phyloP scores from a whole-genome alignment of 192 early-diverging fungal genomes.

The Oehlia diaphana region DNA sequence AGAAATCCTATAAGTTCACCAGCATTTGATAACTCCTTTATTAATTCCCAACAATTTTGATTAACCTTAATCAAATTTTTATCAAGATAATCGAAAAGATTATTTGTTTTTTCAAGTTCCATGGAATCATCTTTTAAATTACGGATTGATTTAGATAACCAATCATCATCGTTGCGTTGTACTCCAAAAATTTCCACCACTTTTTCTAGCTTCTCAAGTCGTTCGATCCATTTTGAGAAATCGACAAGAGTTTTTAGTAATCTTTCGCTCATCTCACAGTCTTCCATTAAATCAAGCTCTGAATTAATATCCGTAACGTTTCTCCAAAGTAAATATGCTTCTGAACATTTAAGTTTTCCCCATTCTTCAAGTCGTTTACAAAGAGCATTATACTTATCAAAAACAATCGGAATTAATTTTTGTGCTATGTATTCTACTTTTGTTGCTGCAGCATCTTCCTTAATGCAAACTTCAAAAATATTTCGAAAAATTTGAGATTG shows the following conservation, averaged over 20 bases:
- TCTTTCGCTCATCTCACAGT: neutral
- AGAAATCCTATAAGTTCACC: neutral
- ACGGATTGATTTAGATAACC: neutral
- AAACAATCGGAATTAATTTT: neutral
- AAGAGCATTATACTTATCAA: neutral
- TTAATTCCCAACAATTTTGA: constrained; percentile 2
- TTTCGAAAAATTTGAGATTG: neutral
- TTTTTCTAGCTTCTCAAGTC: neutral
- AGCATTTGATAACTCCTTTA: neutral
- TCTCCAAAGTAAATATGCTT: constrained; percentile 11
- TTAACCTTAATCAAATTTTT: neutral
- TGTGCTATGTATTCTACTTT: constrained; percentile 1
- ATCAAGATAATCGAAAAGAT: neutral
- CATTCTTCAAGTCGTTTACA: constrained; percentile 1
- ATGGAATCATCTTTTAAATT: neutral
- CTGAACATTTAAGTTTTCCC: constrained; percentile 1
- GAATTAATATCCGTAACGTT: neutral
- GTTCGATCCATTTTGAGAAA: neutral
- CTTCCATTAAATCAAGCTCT: neutral
- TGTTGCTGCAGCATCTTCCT: neutral
- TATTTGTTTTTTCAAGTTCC: neutral
- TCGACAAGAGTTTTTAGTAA: neutral
- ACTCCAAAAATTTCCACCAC: neutral
- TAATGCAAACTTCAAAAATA: neutral
- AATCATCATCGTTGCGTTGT: neutral